phyloP scores from a whole-genome alignment of 1,284 basidiomycete species.

The Pascua guehoae region DNA sequence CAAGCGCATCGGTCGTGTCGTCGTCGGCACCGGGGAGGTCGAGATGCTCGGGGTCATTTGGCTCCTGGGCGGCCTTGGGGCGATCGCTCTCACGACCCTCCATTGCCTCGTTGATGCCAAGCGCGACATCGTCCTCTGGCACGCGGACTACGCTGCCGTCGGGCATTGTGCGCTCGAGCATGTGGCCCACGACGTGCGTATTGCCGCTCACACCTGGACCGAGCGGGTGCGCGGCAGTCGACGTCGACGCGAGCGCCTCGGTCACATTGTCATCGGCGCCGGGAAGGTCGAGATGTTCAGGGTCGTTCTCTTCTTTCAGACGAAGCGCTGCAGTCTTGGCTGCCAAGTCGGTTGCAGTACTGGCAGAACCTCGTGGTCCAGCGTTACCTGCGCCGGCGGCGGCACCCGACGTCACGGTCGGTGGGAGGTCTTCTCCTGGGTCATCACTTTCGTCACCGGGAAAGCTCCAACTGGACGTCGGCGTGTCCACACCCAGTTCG shows the following conservation, averaged over 20 bases:
- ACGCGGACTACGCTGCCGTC: constrained; percentile 36
- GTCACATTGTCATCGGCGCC: constrained; percentile 16
- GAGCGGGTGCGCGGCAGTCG: constrained; percentile 25
- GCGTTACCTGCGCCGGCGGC: not conserved
- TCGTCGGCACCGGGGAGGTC: not conserved
- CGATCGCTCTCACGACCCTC: not conserved
- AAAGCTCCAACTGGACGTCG: constrained; percentile 33
- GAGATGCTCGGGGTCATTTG: not conserved
- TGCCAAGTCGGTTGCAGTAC: not conserved
- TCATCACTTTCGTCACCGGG: constrained; percentile 35
- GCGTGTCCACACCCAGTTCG: constrained; percentile 10
- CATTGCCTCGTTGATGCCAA: not conserved
- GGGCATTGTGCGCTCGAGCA: constrained; percentile 39
- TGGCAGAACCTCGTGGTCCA: not conserved
- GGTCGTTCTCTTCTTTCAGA: not conserved
- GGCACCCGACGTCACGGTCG: not conserved
- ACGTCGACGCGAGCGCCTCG: constrained; percentile 28
- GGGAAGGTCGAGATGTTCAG: not conserved
- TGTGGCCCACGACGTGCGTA: constrained; percentile 35
- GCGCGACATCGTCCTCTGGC: constrained; percentile 36
- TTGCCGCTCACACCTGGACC: constrained; percentile 47
- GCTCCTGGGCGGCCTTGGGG: not conserved
- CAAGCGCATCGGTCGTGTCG: constrained; percentile 29
- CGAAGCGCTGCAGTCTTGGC: not conserved
- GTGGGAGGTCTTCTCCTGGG: constrained; percentile 40